Evolutionary conservation across 2,329 filamentous ascomycete species (phyloP), one percentile per base, ranked within the genome.

Genomic region (Epichloe coenophiala): DNA sequence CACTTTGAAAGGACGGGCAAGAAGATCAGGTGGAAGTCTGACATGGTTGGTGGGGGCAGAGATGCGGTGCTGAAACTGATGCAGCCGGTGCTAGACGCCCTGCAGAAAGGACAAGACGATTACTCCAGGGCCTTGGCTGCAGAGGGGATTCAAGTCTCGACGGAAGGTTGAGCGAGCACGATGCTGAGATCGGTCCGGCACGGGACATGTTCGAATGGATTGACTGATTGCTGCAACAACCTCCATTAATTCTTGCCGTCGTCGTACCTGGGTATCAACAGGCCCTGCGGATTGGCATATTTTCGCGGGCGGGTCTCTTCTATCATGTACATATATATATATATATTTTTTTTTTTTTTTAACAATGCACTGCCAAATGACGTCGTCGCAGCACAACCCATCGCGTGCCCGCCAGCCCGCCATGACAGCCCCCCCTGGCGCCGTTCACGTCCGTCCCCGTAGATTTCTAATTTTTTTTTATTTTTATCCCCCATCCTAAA

Each of bases 51-150:
- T 9, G 91, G 91, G 4, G 93, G 93, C 0, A 77, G 76, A 55
- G 80, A 81, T 55, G 85, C 83, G 2, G 88, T 96, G 3, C 74
- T 82, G 57, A 80, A 83, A 57, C 75, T 97, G 59, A 80, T 95
- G 65, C 78, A 78, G 51, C 87, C 88, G 4, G 85, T 87, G 4
- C 71, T 86, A 11, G 74, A 77, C 58, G 84, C 88, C 12, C 68
- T 96, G 53, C 74, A 80, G 52, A 78, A 77, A 57, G 90, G 89
- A 5, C 73, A 80, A 55, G 73, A 68, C n/a, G 79, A 83, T 60
- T 95, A 93, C 62, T 72, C 79, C 56, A 80, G 75, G 58, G 86
- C 83, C 12, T 70, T 89, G 52, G 80, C 80, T 38, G 84, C 87
- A 52, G 81, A 80, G 58, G 72, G 71, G 0, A 65, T 76, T 12